Evolutionary conservation across 108 stramenopile genomes (phyloP), one percentile per base, ranked within the genome.

Genomic region (Cyclotella choctawhatcheeana): DNA sequence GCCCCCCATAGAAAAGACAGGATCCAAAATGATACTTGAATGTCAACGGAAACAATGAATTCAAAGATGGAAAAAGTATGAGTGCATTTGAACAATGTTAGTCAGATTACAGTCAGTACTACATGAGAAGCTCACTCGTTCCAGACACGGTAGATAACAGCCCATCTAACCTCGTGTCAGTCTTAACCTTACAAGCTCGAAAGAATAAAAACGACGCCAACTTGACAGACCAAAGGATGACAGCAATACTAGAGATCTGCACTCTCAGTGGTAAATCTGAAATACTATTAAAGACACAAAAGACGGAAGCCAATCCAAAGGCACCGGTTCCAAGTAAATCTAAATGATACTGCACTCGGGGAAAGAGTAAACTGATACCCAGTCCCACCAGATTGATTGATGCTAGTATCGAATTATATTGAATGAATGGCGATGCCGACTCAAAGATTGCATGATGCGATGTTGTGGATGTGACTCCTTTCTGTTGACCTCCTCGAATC

Each of bases 251-350:
- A 13, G 87, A 88, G 37, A 77, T 30, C 53, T 81, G 51, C 0
- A 69, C 25, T 35, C 80, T 77, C 10, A 52, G 26, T 7, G 69
- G 29, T 31, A 73, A 43, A 8, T 48, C 18, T 14, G 35, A 27
- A 48, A 22, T 44, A 18, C 33, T 40, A 5, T 54, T 31, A 40
- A 76, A 22, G 12, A 81, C 12, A 14, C 44, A 26, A 6, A 71
- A 60, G 0, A 79, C n/a, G 34, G 87, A 71, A 3, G 87, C 84
- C 27, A 84, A 27, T 17, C 82, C 87, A 76, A 94, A 94, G 0
- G 90, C 86, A 35, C 93, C 93, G 0, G 93, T 90, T 7, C 93
- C 93, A 18, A 94, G 65, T 25, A 94, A 55, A 64, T 94, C 93
- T 13, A 94, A 70, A 73, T 94, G 93, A 27, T 71, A 51, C 51